Evolutionary conservation across 345 rosid species (phyloP), one percentile per base, ranked within the genome.

Genomic region (Ceriops tagal): DNA sequence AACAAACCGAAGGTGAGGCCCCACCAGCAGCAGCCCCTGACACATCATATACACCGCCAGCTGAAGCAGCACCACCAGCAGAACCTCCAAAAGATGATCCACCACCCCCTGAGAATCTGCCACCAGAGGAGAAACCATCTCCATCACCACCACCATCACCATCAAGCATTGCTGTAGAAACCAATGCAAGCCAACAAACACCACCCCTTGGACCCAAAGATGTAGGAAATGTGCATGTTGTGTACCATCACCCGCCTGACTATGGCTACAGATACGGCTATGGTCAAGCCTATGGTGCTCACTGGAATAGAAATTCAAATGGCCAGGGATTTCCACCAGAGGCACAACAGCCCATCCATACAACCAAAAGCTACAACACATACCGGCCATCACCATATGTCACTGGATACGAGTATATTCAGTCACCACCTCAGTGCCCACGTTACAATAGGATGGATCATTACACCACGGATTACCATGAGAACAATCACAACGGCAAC

Each of bases 351-450:
- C 83, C 86, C 0, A 57, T 67, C 53, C 66, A 73, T 61, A 84
- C 79, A 65, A 82, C 80, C 43, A 91, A 86, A 71, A 79, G 85
- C 83, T 86, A 86, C 84, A 86, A 76, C 71, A 85, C 82, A 43
- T 80, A 80, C 81, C 80, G 62, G 79, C 87, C 91, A 51, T 75
- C 88, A n/a, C 79, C 88, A 21, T 67, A 82, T 37, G 85, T 87
- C 26, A 83, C 86, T 3, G 88, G 81, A 69, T 87, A 82, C 24
- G 82, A 78, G 66, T 60, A 77, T n/a, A 52, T 49, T 35, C 78
- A 65, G 46, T 66, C 87, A 9, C 87, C 84, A 1, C 79, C 87
- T 4, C 79, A 53, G 30, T 60, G 74, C 20, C 31, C 78, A 24
- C 19, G 61, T 70, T 75, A 79, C 74, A 75, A 81, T 16, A 72